A percentile compares a stretch with the other conserved stretches of the same genome.
These are phyloP conservation scores for Trametes punicea DNA, from an alignment of 768 basidiomycete genomes.

Conservation along the genomic window DNA sequence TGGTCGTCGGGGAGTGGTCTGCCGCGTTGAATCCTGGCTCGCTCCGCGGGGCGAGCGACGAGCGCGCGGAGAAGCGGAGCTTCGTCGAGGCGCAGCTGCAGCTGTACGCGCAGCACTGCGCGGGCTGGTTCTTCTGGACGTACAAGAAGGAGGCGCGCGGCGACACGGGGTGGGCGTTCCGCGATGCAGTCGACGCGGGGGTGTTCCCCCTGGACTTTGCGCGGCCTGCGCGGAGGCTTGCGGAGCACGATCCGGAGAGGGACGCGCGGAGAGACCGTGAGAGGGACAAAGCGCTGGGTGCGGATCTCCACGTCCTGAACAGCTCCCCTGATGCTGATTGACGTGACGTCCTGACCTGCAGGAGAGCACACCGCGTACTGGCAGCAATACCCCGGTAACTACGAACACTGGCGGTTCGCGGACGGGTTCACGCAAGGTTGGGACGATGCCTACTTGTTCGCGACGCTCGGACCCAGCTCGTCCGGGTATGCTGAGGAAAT, in stretches of 20 bases:
- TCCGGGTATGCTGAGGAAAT: conserved; percentile 45
- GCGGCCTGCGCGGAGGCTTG: conserved; percentile 13
- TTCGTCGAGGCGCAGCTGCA: conserved; percentile 65
- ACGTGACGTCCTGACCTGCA: not conserved
- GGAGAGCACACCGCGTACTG: conserved; percentile 50
- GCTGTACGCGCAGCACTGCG: conserved; percentile 59
- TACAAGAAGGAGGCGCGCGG: conserved; percentile 64
- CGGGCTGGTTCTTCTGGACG: conserved; percentile 77
- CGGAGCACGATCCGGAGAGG: conserved; percentile 35
- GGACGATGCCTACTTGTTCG: conserved; percentile 64
- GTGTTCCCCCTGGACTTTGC: conserved; percentile 50
- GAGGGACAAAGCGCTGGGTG: conserved; percentile 29
- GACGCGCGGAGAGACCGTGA: conserved; percentile 32
- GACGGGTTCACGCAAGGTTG: conserved; percentile 68
- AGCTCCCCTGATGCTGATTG: too few relatives aligned
- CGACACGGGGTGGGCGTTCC: conserved; percentile 74
- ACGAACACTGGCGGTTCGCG: conserved; percentile 65
- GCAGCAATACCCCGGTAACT: conserved; percentile 50
- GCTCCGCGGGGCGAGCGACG: conserved; percentile 43
- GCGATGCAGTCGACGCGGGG: conserved; percentile 55
- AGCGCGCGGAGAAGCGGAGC: conserved; percentile 39
- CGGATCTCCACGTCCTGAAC: not conserved
- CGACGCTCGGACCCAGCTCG: conserved; percentile 13
- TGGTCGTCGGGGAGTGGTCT: conserved; percentile 80
- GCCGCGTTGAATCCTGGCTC: conserved; percentile 69